Evolutionary conservation across 345 rosid genomes (phyloP).

Genomic region (Populus ilicifolia): DNA sequence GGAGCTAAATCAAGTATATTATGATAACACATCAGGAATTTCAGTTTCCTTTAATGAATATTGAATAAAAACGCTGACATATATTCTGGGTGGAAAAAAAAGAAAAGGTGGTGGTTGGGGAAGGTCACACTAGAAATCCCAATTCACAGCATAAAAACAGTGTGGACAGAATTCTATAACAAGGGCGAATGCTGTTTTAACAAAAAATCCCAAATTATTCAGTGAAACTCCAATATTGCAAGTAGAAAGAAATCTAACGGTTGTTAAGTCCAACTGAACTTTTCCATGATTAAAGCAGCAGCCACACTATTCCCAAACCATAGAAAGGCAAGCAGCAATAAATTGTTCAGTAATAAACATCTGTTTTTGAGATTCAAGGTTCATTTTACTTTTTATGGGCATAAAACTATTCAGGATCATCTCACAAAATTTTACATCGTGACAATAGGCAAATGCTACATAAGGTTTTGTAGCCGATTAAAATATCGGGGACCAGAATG

Average conservation of each 20-base stretch:
- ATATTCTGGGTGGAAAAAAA: not conserved
- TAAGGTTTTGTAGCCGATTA: no score
- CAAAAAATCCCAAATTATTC: not conserved
- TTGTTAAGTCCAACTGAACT: not conserved
- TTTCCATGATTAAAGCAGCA: not conserved
- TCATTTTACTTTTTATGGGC: not conserved
- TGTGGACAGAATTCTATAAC: not conserved
- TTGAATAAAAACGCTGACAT: slow-evolving; percentile 2
- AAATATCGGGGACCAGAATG: not conserved
- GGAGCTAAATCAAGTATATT: slow-evolving; percentile 36
- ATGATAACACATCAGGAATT: slow-evolving; percentile 4
- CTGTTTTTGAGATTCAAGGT: not conserved
- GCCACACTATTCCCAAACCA: not conserved
- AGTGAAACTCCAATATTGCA: not conserved
- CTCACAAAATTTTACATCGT: not conserved
- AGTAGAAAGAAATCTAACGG: not conserved
- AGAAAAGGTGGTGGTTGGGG: no score
- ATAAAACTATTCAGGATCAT: not conserved
- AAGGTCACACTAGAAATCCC: not conserved
- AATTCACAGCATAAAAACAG: not conserved
- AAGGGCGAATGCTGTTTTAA: not conserved
- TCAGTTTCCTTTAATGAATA: not conserved
- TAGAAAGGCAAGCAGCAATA: not conserved
- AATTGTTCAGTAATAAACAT: no score
- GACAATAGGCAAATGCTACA: not conserved